Evolutionary conservation across 768 basidiomycete species (phyloP).

Genomic region (Filobasidium wieringae): DNA sequence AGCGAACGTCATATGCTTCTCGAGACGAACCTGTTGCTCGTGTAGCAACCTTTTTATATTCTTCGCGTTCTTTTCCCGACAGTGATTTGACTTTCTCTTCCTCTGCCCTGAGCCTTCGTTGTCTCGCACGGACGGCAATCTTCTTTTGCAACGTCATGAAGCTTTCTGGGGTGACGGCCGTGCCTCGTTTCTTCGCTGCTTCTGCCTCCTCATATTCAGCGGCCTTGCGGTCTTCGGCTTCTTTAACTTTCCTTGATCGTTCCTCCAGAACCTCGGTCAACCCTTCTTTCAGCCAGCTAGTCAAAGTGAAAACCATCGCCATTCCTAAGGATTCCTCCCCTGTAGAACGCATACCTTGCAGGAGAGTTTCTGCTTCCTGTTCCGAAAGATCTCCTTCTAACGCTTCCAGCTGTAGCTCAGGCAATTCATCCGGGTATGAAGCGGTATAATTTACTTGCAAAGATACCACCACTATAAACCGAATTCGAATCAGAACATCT

Average conservation of each 20-base stretch:
- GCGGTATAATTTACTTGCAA: slow-evolving; percentile 66
- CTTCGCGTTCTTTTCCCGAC: slow-evolving; percentile 72
- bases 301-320: slow-evolving; percentile 96
- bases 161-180: slow-evolving; percentile 70
- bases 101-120: slow-evolving; percentile 56
- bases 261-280: slow-evolving; percentile 53
- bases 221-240: slow-evolving; percentile 62
- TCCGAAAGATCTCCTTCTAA: slow-evolving; percentile 49
- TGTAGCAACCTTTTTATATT: slow-evolving; percentile 53
- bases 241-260: slow-evolving; percentile 48
- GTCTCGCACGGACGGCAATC: slow-evolving; percentile 59
- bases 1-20: neutral
- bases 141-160: slow-evolving; percentile 70
- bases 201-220: slow-evolving; percentile 65
- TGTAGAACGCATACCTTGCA: slow-evolving; percentile 43
- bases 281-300: slow-evolving; percentile 69
- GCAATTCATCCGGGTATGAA: slow-evolving; percentile 72
- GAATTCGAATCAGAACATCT: too few relatives aligned
- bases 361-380: slow-evolving; percentile 48
- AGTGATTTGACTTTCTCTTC: slow-evolving; percentile 62
- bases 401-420: slow-evolving; percentile 55
- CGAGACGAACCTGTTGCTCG: slow-evolving; percentile 55
- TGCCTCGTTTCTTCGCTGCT: slow-evolving; percentile 75
- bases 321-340: slow-evolving; percentile 45
- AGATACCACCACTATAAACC: slow-evolving; percentile 55